Evolutionary conservation across 805 yeast genomes (phyloP), one percentile per base, ranked within the genome.

Genomic region (Monosporozyma solicola): DNA sequence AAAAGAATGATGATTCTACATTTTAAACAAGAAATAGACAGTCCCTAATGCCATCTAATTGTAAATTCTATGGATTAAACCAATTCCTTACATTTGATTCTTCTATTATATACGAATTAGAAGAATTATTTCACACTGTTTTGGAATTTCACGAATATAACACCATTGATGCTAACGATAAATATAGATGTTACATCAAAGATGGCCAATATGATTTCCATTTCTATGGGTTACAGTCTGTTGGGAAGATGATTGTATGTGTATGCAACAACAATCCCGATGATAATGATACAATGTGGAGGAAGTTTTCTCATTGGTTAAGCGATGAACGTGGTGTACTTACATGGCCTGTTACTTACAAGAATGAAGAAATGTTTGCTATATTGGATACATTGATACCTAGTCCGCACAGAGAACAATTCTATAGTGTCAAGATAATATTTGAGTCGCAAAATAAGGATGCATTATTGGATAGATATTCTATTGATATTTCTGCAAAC

Each of bases 261-360:
- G 53, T 33, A 10, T 48, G 32, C 6, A 15, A 29, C 22, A 24
- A n/a, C 8, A 46, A 27, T n/a, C 24, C 29, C 3, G 25, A 22
- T 22, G 16, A 20, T 24, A 22, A 25, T 24, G 33, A 37, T 37
- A 15, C 47, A 39, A 37, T 20, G 52, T 52, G 15, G 29, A 29
- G 10, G 25, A 35, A 15, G 20, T 48, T 68, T 24, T 43, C 62
- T 1, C 61, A 65, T 7, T 68, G 71, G 71, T 52, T 71, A 11
- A 64, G 61, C 48, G 54, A 59, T 2, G 60, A 59, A 11, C 52
- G 53, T 9, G 70, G 72, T 16, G 51, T 60, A 5, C 48, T 67
- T 5, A 48, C 63, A 5, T 59, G 63, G 51, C 61, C 66, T 0
- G 24, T 69, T 22, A 44, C 31, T 10, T 62, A 71, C 41, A 60